Evolutionary conservation across 345 rosid genomes (phyloP).

Genomic region (Mallotus nudiflorus): DNA sequence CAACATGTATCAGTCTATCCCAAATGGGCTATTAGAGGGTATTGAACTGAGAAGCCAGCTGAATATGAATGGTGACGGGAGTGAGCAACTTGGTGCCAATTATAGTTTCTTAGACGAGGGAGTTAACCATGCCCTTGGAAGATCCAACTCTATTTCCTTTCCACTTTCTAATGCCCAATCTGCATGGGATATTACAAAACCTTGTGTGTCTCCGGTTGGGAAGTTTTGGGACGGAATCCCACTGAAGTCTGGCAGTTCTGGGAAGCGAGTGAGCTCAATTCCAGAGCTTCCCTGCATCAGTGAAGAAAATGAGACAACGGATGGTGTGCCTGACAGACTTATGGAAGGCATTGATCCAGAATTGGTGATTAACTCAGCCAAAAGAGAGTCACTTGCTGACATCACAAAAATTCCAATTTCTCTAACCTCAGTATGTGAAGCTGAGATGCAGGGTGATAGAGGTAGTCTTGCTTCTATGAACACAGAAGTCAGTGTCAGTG

Average conservation of each 20-base stretch:
- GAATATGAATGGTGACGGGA: slow-evolving; percentile 15
- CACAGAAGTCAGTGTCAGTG: slow-evolving; percentile 50
- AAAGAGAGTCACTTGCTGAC: slow-evolving; percentile 61
- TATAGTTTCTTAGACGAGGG: slow-evolving; percentile 39
- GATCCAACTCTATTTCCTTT: slow-evolving; percentile 45
- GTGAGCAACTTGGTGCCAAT: slow-evolving; percentile 36
- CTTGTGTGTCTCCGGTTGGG: slow-evolving; percentile 60
- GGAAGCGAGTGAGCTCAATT: slow-evolving; percentile 60
- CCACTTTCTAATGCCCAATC: slow-evolving; percentile 41
- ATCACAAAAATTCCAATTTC: slow-evolving; percentile 42
- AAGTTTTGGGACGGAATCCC: slow-evolving; percentile 71
- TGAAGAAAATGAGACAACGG: slow-evolving; percentile 71
- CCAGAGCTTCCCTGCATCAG: slow-evolving; percentile 83
- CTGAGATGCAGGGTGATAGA: slow-evolving; percentile 48
- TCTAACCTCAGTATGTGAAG: slow-evolving; percentile 48
- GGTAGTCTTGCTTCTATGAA: slow-evolving; percentile 64
- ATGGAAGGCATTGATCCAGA: slow-evolving; percentile 36
- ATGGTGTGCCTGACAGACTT: slow-evolving; percentile 46
- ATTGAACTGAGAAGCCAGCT: slow-evolving; percentile 33
- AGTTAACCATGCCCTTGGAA: slow-evolving; percentile 31
- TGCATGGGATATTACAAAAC: slow-evolving; percentile 47
- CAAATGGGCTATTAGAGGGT: slow-evolving; percentile 62
- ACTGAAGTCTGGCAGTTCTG: slow-evolving; percentile 64
- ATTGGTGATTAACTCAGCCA: slow-evolving; percentile 30
- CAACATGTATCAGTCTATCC: slow-evolving; percentile 55